Percentiles rank a stretch among this genome's conserved stretches.
phyloP scores from a whole-genome alignment of 2,329 filamentous ascomycete species.

The Exophiala phaeomuriformis region DNA sequence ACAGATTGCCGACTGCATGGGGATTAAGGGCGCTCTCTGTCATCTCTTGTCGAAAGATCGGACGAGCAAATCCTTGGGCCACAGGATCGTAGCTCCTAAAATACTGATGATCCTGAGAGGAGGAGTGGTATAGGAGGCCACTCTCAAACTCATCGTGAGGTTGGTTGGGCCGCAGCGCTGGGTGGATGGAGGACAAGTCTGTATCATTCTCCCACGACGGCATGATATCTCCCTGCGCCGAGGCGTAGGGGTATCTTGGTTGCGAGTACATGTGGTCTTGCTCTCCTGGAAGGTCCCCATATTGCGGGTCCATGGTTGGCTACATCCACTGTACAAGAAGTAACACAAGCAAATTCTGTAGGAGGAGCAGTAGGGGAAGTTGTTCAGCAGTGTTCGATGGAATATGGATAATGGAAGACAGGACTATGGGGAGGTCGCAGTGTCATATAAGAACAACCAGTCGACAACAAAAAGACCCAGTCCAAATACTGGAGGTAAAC shows the following conservation, averaged over 20 bases:
- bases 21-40: slow-evolving; percentile 2
- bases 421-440: no score
- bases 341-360: no score
- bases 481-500: no score
- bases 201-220: slow-evolving; percentile 3
- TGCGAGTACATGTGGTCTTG: slow-evolving; percentile 3
- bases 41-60: neutral
- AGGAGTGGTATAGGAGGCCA: neutral
- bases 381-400: no score
- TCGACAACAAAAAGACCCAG: no score
- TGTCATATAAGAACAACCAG: no score
- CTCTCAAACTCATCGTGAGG: slow-evolving; percentile 2
- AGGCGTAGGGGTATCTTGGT: neutral
- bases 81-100: slow-evolving; percentile 11
- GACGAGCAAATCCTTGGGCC: slow-evolving; percentile 17
- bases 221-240: neutral
- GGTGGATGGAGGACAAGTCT: slow-evolving; percentile 11
- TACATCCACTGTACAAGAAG: no score
- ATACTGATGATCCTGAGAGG: neutral
- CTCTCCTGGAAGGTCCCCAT: no score
- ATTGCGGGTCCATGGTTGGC: no score
- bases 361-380: no score
- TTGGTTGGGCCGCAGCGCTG: slow-evolving; percentile 6
- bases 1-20: neutral
- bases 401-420: no score